phyloP scores from a whole-genome alignment of 345 rosid genomes.

The Erysimum cheiranthoides region DNA sequence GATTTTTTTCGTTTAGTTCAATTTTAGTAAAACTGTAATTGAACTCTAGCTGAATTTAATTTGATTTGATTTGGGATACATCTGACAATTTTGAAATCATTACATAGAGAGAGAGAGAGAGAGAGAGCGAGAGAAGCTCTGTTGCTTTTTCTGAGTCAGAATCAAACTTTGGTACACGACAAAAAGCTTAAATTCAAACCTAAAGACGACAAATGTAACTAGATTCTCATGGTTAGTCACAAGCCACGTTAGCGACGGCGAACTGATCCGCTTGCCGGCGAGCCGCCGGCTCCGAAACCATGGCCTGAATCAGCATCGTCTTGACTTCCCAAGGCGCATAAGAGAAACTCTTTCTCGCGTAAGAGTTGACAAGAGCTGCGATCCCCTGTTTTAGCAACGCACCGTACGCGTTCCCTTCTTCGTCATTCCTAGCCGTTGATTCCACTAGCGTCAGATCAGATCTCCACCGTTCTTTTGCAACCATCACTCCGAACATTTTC shows the following conservation, averaged over 20 bases:
- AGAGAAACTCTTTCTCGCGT: slow-evolving; percentile 60
- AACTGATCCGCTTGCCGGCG: slow-evolving; percentile 58
- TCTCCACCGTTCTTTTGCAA: slow-evolving; percentile 71
- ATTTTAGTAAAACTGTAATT: background rate
- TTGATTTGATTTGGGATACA: background rate
- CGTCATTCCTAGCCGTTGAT: slow-evolving; percentile 64
- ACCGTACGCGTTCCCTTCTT: slow-evolving; percentile 56
- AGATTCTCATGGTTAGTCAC: slow-evolving; percentile 43
- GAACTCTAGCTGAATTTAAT: background rate
- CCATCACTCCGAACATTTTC: slow-evolving; percentile 76
- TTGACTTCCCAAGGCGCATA: slow-evolving; percentile 87
- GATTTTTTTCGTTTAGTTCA: no score
- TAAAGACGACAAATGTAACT: slow-evolving; percentile 28
- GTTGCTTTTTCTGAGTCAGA: background rate
- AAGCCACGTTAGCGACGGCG: slow-evolving; percentile 69
- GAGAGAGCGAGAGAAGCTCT: background rate
- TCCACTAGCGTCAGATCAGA: slow-evolving; percentile 72
- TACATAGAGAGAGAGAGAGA: no score
- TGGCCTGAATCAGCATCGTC: slow-evolving; percentile 67
- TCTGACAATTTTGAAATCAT: background rate
- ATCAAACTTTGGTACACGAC: slow-evolving; percentile 18
- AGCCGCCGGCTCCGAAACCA: slow-evolving; percentile 73
- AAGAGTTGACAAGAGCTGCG: slow-evolving; percentile 85
- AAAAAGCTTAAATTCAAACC: slow-evolving; percentile 12
- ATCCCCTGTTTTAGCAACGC: slow-evolving; percentile 70